Evolutionary conservation across 139 green algal genomes (phyloP).

Genomic region (Volvox reticuliferus): DNA sequence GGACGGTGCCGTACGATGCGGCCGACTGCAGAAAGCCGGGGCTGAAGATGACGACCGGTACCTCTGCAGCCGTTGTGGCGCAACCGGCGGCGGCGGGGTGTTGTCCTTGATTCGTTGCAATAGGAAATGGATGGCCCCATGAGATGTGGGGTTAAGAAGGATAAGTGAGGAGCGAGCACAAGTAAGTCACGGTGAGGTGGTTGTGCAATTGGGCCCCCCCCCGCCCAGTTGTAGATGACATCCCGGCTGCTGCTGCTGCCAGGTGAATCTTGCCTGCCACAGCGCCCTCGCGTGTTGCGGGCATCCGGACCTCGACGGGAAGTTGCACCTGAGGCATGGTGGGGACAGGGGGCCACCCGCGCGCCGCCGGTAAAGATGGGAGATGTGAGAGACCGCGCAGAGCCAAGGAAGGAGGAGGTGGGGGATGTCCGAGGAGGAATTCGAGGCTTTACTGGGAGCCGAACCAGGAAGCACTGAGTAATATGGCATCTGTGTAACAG

Average conservation of each 20-base stretch:
- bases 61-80: background rate
- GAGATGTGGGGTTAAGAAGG: background rate
- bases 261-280: background rate
- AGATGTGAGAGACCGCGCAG: no score
- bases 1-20: background rate
- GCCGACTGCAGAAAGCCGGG: slow-evolving; percentile 3
- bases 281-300: background rate
- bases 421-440: no score
- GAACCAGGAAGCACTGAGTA: no score
- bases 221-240: no score
- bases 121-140: background rate
- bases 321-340: background rate
- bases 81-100: background rate
- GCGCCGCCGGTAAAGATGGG: no score
- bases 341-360: no score
- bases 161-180: background rate
- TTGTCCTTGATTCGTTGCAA: background rate
- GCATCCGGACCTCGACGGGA: background rate
- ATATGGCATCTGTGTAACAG: no score
- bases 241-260: background rate
- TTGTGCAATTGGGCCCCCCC: no score
- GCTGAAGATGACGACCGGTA: slow-evolving; percentile 14
- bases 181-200: background rate
- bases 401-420: no score
- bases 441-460: no score